These are phyloP conservation scores for Aspergillus fischeri DNA, from an alignment of 2,329 filamentous ascomycete species.

Conservation along the genomic window DNA sequence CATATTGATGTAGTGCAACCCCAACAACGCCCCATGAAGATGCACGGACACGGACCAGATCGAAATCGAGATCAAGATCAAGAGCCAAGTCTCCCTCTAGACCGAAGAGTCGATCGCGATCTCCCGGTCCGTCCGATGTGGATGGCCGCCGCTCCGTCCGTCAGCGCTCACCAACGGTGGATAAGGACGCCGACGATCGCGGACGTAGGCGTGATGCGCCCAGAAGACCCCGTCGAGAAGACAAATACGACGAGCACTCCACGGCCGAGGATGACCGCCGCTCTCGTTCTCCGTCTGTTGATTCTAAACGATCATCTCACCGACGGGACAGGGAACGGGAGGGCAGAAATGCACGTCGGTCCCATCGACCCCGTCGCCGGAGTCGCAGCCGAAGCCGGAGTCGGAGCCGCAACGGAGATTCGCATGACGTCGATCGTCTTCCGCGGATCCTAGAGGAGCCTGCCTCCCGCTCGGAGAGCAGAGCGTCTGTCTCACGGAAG, in stretches of 20 bases:
- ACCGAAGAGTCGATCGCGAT: conserved; percentile 30
- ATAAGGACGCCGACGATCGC: conserved; percentile 34
- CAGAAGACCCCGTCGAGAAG: conserved; percentile 29
- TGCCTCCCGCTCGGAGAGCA: conserved; percentile 16
- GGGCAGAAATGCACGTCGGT: conserved; percentile 38
- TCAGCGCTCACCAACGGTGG: conserved; percentile 45
- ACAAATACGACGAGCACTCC: conserved; percentile 44
- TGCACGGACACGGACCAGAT: conserved; percentile 21
- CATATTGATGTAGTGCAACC: conserved; percentile 13
- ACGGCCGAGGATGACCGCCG: conserved; percentile 45
- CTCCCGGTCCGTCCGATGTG: conserved; percentile 40
- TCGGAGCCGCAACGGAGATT: conserved; percentile 25
- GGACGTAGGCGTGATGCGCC: conserved; percentile 23
- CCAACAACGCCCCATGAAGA: conserved; percentile 36
- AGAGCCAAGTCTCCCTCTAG: conserved; percentile 24
- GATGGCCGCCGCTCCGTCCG: conserved; percentile 49
- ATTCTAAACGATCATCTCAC: conserved; percentile 55
- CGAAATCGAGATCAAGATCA: conserved; percentile 26
- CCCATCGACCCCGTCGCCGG: conserved; percentile 50
- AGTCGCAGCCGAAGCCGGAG: conserved; percentile 28
- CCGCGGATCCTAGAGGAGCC: conserved; percentile 20
- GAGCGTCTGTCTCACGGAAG: conserved; percentile 20
- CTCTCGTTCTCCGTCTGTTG: conserved; percentile 63
- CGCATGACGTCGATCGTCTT: conserved; percentile 37
- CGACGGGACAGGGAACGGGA: conserved; percentile 60